Conservation (phyloP, 208 protist species). For the Trypanosomatidae sp. region DNA sequence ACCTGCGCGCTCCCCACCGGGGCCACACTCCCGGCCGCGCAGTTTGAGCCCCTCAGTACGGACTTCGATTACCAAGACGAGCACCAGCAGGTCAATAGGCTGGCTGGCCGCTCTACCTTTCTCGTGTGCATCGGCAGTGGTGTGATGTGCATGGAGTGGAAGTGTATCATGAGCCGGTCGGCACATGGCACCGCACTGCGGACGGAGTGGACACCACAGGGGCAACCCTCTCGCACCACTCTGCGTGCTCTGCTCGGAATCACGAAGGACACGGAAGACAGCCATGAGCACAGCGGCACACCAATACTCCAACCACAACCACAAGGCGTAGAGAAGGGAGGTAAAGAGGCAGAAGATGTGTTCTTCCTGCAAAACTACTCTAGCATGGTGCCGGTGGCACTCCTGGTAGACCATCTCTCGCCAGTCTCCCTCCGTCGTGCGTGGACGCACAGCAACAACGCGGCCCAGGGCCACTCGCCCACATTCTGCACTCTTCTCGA, state of each 20-base stretch:
- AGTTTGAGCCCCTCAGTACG: constrained; percentile 5
- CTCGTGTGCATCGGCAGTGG: constrained; percentile 40
- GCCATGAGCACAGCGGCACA: not conserved
- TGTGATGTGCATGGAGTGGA: constrained; percentile 35
- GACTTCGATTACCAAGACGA: not conserved
- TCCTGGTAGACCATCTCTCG: constrained; percentile 54
- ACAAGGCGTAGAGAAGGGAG: not conserved
- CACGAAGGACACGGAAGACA: not conserved
- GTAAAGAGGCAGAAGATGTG: constrained; percentile 5
- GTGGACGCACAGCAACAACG: constrained; percentile 2
- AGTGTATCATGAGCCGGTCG: constrained; percentile 16
- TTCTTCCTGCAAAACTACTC: constrained; percentile 82
- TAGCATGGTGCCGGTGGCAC: constrained; percentile 69
- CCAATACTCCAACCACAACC: not conserved
- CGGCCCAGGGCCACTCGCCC: not conserved
- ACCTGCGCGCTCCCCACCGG: constrained; percentile 17
- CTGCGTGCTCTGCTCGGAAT: constrained; percentile 18
- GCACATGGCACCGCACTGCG: constrained; percentile 33
- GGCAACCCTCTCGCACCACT: constrained; percentile 36
- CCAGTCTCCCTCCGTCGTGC: not conserved
- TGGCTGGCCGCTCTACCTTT: constrained; percentile 7
- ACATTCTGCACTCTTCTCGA: constrained; percentile 63
- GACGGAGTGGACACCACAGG: constrained; percentile 37
- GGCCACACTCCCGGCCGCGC: constrained; percentile 9
- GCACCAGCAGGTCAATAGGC: not conserved